Percentiles rank a stretch among this genome's conserved stretches.
These are phyloP conservation scores for Tolypocladium paradoxum DNA, from an alignment of 2,329 filamentous ascomycete genomes.

Conservation along the genomic window DNA sequence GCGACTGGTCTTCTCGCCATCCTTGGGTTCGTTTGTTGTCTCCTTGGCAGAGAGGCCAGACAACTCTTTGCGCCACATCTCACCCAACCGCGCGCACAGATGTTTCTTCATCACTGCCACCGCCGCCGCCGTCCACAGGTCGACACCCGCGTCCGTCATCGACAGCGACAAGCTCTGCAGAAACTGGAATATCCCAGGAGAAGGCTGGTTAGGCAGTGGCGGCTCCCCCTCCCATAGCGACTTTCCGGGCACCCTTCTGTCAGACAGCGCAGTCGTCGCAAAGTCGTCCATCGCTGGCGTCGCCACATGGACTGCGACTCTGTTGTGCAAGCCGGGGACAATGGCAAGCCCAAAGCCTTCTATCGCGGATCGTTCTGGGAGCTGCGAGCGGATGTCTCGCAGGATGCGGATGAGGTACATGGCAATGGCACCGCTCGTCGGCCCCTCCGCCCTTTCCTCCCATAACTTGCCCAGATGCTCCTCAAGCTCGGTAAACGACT, in stretches of 20 bases:
- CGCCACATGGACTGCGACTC: slow-evolving; percentile 45
- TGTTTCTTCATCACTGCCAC: slow-evolving; percentile 51
- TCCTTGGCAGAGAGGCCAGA: slow-evolving; percentile 11
- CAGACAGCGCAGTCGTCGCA: slow-evolving; percentile 26
- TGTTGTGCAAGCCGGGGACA: slow-evolving; percentile 53
- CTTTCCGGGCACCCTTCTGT: slow-evolving; percentile 45
- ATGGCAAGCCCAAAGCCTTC: slow-evolving; percentile 48
- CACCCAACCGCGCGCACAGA: slow-evolving; percentile 39
- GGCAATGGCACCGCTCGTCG: slow-evolving; percentile 40
- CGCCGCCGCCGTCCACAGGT: slow-evolving; percentile 70
- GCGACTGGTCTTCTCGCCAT: slow-evolving; percentile 1
- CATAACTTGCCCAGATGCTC: slow-evolving; percentile 42
- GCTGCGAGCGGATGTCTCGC: slow-evolving; percentile 58
- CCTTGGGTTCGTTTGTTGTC: slow-evolving; percentile 4
- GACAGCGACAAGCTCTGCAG: slow-evolving; percentile 51
- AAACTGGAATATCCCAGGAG: slow-evolving; percentile 61
- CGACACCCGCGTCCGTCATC: slow-evolving; percentile 62
- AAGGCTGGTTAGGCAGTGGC: slow-evolving; percentile 66
- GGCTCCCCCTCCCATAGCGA: slow-evolving; percentile 74
- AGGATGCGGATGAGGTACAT: slow-evolving; percentile 64
- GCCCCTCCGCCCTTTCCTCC: slow-evolving; percentile 29
- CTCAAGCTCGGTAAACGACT: slow-evolving; percentile 49
- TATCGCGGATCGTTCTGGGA: slow-evolving; percentile 42
- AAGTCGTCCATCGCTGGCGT: slow-evolving; percentile 38
- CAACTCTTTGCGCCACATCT: slow-evolving; percentile 35